Percentiles rank a stretch among this genome's conserved stretches.
Conservation (phyloP, 2,329 filamentous ascomycete species). For the Curvularia sp. region DNA sequence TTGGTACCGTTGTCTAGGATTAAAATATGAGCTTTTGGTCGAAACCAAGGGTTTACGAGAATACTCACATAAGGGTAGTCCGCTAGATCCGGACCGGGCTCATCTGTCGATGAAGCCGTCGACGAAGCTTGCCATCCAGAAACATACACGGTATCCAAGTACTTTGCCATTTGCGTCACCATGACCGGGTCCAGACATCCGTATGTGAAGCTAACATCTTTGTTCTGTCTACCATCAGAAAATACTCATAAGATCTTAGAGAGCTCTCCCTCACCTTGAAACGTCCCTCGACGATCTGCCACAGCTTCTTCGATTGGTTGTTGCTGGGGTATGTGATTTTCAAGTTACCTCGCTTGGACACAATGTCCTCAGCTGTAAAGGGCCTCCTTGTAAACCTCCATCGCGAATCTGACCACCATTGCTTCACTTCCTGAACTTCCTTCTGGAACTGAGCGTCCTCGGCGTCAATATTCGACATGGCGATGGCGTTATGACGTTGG, state of each 20-base stretch:
- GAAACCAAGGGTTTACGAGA: not conserved
- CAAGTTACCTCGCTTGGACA: slow-evolving; percentile 89
- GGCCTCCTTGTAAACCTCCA: slow-evolving; percentile 93
- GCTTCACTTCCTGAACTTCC: slow-evolving; percentile 86
- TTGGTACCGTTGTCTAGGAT: slow-evolving; percentile 87
- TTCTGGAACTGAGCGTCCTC: slow-evolving; percentile 77
- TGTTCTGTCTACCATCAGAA: slow-evolving; percentile 63
- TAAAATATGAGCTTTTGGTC: slow-evolving; percentile 18
- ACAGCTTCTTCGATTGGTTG: slow-evolving; percentile 89
- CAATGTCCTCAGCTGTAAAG: slow-evolving; percentile 96
- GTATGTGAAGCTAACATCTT: slow-evolving; percentile 91
- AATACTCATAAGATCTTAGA: not conserved
- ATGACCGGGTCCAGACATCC: slow-evolving; percentile 97
- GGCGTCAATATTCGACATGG: slow-evolving; percentile 58
- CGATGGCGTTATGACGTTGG: slow-evolving; percentile 11
- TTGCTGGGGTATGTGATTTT: slow-evolving; percentile 93
- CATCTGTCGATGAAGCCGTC: slow-evolving; percentile 91
- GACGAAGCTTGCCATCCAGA: slow-evolving; percentile 99
- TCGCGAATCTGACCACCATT: slow-evolving; percentile 92
- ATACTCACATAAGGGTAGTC: slow-evolving; percentile 75
- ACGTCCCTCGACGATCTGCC: slow-evolving; percentile 83
- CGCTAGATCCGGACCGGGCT: slow-evolving; percentile 95
- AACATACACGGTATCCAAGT: slow-evolving; percentile 97
- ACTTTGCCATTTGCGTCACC: slow-evolving; percentile 99
- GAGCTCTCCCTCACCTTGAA: slow-evolving; percentile 69